Conservation (phyloP, 495 filamentous ascomycete species). For the Lasiosphaeriaceae sp. region DNA sequence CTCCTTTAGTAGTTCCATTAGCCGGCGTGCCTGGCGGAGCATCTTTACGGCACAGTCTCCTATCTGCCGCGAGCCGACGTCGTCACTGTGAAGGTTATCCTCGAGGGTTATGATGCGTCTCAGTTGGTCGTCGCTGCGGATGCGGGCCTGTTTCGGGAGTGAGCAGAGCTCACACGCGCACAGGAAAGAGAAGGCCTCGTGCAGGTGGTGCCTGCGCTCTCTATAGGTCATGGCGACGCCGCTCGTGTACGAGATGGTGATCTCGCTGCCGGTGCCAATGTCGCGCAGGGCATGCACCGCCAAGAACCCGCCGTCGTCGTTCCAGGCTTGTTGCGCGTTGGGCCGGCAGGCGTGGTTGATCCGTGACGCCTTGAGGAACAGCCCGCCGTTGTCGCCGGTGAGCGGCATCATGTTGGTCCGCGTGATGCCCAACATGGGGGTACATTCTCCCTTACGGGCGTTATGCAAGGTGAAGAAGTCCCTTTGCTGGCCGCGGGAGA, state of each 20-base stretch:
- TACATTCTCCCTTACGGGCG: conserved; percentile 13
- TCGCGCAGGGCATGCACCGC: conserved; percentile 31
- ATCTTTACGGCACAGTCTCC: neutral
- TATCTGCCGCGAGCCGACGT: no score
- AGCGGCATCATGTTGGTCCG: conserved; percentile 28
- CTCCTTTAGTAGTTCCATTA: neutral
- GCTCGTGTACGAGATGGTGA: conserved; percentile 30
- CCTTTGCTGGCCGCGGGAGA: neutral
- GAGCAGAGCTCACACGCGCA: conserved; percentile 32
- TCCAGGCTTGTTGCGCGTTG: conserved; percentile 35
- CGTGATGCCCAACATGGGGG: conserved; percentile 25
- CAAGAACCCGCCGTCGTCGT: conserved; percentile 20
- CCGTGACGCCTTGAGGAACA: conserved; percentile 31
- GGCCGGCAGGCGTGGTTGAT: conserved; percentile 36
- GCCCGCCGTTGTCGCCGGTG: conserved; percentile 18
- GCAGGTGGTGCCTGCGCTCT: conserved; percentile 19
- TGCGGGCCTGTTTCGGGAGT: conserved; percentile 20
- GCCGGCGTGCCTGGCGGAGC: neutral
- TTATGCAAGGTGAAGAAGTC: conserved; percentile 25
- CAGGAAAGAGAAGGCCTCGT: conserved; percentile 29
- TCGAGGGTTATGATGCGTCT: neutral
- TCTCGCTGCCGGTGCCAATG: conserved; percentile 31
- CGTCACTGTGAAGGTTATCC: neutral
- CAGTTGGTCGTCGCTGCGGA: conserved; percentile 20
- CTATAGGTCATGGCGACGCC: no score